Evolutionary conservation across 2,329 filamentous ascomycete genomes (phyloP).

Genomic region (Diaporthe ampelina): DNA sequence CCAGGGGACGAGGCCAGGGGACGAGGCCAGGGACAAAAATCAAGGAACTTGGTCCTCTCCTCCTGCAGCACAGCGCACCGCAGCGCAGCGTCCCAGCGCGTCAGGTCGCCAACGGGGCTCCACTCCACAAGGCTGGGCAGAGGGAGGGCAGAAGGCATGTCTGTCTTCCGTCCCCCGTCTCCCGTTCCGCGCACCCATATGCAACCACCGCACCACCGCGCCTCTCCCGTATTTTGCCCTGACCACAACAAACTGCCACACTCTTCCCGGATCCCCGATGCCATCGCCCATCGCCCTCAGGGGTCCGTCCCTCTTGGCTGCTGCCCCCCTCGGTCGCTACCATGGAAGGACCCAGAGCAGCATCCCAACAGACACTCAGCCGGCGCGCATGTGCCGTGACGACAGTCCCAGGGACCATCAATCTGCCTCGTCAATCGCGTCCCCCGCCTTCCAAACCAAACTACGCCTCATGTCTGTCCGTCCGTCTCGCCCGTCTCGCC

Average conservation of each 20-base stretch:
- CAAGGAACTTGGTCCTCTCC: neutral
- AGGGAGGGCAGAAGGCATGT: neutral
- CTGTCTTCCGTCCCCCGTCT: neutral
- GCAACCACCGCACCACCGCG: slow-evolving; percentile 11
- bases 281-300: neutral
- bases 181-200: neutral
- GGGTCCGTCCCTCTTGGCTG: slow-evolving; percentile 12
- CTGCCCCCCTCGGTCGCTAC: slow-evolving; percentile 6
- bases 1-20: neutral
- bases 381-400: slow-evolving; percentile 3
- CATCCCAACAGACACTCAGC: too few species aligned
- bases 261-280: neutral
- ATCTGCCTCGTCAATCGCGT: slow-evolving; percentile 11
- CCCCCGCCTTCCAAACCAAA: slow-evolving; percentile 18
- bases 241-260: neutral
- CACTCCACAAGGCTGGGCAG: neutral
- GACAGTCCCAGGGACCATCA: slow-evolving; percentile 1
- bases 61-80: neutral
- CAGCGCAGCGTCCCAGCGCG: neutral
- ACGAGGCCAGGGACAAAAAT: neutral
- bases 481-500: neutral
- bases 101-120: neutral
- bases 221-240: neutral
- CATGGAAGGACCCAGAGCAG: neutral
- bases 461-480: too few species aligned